These are phyloP conservation scores for Austroboletus eburneus DNA, from an alignment of 768 basidiomycete genomes.

Conservation along the genomic window DNA sequence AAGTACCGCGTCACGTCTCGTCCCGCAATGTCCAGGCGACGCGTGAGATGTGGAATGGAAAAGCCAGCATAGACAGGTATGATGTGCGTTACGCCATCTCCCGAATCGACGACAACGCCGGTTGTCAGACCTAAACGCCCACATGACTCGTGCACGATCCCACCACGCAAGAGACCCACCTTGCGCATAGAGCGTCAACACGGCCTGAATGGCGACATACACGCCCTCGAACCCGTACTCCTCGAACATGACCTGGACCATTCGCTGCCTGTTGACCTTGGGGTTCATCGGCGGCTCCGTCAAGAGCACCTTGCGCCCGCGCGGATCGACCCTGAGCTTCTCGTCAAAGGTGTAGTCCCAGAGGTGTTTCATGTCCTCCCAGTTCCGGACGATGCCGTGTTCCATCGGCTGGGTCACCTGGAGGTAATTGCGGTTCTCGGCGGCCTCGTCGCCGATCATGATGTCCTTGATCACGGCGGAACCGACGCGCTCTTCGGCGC, in stretches of 20 bases:
- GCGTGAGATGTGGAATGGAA: conserved; percentile 90
- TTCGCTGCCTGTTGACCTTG: conserved; percentile 82
- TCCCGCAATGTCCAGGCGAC: conserved; percentile 94
- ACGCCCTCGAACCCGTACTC: conserved; percentile 95
- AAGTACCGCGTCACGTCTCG: conserved; percentile 97
- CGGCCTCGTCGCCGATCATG: conserved; percentile 98
- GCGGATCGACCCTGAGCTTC: conserved; percentile 86
- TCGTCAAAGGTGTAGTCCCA: conserved; percentile 99
- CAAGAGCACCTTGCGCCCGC: conserved; percentile 83
- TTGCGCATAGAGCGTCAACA: conserved; percentile 96
- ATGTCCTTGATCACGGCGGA: conserved; percentile 88
- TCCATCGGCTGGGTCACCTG: conserved; percentile 99
- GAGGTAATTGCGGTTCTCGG: conserved; percentile 88
- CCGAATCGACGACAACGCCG: conserved; percentile 98
- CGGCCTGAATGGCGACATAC: conserved; percentile 98
- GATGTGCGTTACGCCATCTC: conserved; percentile 98
- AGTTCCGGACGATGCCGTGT: conserved; percentile 97
- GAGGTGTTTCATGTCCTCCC: conserved; percentile 97
- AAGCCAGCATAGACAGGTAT: conserved; percentile 98
- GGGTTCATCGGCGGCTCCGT: conserved; percentile 99
- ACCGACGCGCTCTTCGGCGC: conserved; percentile 93
- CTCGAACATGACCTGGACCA: conserved; percentile 99
- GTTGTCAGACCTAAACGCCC: conserved; percentile 89
- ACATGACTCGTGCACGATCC: background rate
- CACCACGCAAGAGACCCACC: conserved; percentile 48